These are phyloP conservation scores for Penicillium bialowiezense DNA, from an alignment of 495 filamentous ascomycete species.

Conservation along the genomic window DNA sequence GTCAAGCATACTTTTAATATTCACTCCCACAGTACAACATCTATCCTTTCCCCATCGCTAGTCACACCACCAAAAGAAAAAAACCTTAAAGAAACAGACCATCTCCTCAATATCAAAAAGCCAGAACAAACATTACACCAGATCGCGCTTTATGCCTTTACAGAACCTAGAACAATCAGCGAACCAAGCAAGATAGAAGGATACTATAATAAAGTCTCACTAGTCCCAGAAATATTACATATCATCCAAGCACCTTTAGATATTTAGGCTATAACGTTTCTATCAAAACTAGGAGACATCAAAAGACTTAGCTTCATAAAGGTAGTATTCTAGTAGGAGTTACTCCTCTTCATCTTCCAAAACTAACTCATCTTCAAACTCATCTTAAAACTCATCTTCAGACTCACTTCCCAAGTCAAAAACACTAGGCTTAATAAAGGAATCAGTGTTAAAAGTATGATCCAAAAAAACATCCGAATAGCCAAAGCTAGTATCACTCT, in stretches of 20 bases:
- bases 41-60: slow-evolving; percentile 28
- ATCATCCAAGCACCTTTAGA: slow-evolving; percentile 23
- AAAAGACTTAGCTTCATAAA: slow-evolving; percentile 23
- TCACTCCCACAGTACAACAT: slow-evolving; percentile 24
- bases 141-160: slow-evolving; percentile 16
- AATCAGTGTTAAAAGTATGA: slow-evolving; percentile 11
- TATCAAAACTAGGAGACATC: slow-evolving; percentile 29
- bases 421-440: slow-evolving; percentile 5
- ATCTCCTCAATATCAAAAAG: slow-evolving; percentile 29
- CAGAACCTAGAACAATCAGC: slow-evolving; percentile 21
- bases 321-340: slow-evolving; percentile 21
- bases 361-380: slow-evolving; percentile 22
- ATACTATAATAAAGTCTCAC: slow-evolving; percentile 14
- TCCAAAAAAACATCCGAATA: slow-evolving; percentile 11
- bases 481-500: slow-evolving; percentile 12
- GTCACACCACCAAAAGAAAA: slow-evolving; percentile 31
- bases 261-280: slow-evolving; percentile 27
- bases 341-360: slow-evolving; percentile 27
- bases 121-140: slow-evolving; percentile 17
- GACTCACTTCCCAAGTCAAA: slow-evolving; percentile 14
- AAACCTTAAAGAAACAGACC: slow-evolving; percentile 28
- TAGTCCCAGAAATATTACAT: slow-evolving; percentile 22
- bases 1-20: slow-evolving; percentile 31
- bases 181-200: slow-evolving; percentile 3
- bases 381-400: slow-evolving; percentile 13